Evolutionary conservation across 2,329 filamentous ascomycete genomes (phyloP).

Genomic region (Cylindrodendrum hubeiense): DNA sequence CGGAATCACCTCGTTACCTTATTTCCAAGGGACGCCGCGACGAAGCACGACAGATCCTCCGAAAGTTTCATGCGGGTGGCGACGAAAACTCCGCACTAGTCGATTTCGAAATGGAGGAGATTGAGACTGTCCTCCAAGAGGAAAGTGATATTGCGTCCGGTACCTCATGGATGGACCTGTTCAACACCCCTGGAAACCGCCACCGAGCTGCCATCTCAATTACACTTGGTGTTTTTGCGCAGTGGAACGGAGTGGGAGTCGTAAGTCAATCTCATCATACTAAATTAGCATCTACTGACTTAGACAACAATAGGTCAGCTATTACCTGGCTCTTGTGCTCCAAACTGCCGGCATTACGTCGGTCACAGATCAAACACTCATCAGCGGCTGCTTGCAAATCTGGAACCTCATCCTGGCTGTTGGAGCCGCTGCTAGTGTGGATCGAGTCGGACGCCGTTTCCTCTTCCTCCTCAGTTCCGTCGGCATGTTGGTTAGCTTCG

Average conservation of each 20-base stretch:
- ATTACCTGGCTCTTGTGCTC: conserved; percentile 54
- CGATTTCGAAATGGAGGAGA: conserved; percentile 24
- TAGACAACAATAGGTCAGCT: conserved; percentile 33
- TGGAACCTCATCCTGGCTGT: conserved; percentile 49
- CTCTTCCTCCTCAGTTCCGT: conserved; percentile 24
- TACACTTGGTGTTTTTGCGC: conserved; percentile 19
- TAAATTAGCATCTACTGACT: background rate
- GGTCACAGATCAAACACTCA: conserved; percentile 49
- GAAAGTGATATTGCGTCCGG: conserved; percentile 7
- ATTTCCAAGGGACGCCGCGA: conserved; percentile 16
- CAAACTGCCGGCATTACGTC: conserved; percentile 52
- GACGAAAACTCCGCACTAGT: conserved; percentile 13
- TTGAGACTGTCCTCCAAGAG: conserved; percentile 24
- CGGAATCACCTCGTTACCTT: conserved; percentile 22
- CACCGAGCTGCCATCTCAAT: conserved; percentile 24
- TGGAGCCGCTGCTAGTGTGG: conserved; percentile 46
- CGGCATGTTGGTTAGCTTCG: conserved; percentile 24
- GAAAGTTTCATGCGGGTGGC: conserved; percentile 25
- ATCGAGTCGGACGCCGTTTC: conserved; percentile 20
- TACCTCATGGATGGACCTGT: conserved; percentile 17
- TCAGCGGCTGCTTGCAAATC: conserved; percentile 47
- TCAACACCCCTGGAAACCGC: conserved; percentile 21
- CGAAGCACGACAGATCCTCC: conserved; percentile 11
- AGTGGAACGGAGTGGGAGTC: conserved; percentile 22
- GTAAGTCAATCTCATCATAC: background rate